These are phyloP conservation scores for Mycena amicta DNA, from an alignment of 768 basidiomycete genomes.

Conservation along the genomic window DNA sequence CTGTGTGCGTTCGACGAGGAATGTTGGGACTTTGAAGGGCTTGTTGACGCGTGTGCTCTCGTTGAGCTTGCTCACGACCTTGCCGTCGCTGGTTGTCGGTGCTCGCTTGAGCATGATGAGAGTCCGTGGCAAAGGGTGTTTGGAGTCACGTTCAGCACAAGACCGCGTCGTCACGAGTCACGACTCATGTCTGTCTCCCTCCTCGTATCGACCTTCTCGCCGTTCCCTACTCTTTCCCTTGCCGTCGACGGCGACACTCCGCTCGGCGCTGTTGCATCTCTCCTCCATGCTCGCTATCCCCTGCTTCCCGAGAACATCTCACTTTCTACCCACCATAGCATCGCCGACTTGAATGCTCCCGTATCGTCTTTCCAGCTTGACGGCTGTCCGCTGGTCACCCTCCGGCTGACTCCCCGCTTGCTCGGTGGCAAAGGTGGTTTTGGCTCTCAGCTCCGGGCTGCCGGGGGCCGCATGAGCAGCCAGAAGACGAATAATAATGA, in stretches of 20 bases:
- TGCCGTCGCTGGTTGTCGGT: constrained; percentile 73
- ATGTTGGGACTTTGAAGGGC: constrained; percentile 78
- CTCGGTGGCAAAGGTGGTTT: constrained; percentile 97
- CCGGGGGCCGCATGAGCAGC: constrained; percentile 96
- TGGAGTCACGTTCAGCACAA: background rate
- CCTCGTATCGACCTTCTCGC: constrained; percentile 61
- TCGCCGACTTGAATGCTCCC: constrained; percentile 34
- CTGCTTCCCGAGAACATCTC: constrained; percentile 46
- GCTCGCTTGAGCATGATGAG: constrained; percentile 63
- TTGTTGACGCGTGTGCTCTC: constrained; percentile 76
- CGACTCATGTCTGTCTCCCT: constrained; percentile 28
- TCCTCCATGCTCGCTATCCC: constrained; percentile 50
- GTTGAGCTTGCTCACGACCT: constrained; percentile 63
- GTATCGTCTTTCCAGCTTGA: constrained; percentile 30
- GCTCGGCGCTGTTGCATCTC: constrained; percentile 42
- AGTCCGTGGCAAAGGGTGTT: background rate
- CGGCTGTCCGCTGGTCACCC: constrained; percentile 49
- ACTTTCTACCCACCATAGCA: constrained; percentile 44
- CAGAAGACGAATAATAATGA: constrained; percentile 96
- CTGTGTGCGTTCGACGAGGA: constrained; percentile 54
- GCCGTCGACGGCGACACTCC: constrained; percentile 43
- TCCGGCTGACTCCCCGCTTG: constrained; percentile 75
- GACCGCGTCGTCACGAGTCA: background rate
- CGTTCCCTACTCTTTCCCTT: constrained; percentile 59
- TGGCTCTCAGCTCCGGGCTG: constrained; percentile 93